These are phyloP conservation scores for Alternaria alternata DNA, from an alignment of 2,329 filamentous ascomycete species.

Conservation along the genomic window DNA sequence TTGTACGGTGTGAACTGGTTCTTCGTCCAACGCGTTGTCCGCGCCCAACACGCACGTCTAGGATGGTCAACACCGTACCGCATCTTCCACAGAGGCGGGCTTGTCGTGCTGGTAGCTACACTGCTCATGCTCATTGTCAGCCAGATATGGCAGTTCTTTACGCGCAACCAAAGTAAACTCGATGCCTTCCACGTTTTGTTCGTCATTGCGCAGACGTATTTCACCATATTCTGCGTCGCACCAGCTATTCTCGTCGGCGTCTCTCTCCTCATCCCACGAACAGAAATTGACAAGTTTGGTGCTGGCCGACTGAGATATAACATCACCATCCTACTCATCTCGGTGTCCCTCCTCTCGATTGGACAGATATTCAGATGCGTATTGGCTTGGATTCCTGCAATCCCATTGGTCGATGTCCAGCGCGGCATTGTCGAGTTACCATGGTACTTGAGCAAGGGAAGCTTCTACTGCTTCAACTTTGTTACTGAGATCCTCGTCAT, in stretches of 20 bases:
- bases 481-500: conserved; percentile 76
- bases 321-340: conserved; percentile 68
- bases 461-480: conserved; percentile 85
- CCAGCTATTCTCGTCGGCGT: conserved; percentile 66
- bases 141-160: conserved; percentile 73
- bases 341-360: conserved; percentile 67
- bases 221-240: conserved; percentile 71
- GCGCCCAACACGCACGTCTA: conserved; percentile 73
- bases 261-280: conserved; percentile 58
- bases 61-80: conserved; percentile 71
- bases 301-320: conserved; percentile 72
- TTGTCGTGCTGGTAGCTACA: conserved; percentile 63
- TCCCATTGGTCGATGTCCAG: conserved; percentile 59
- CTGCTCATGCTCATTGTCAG: conserved; percentile 72
- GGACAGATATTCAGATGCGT: conserved; percentile 75
- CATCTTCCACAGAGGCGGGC: conserved; percentile 58
- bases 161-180: conserved; percentile 62
- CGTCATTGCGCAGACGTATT: conserved; percentile 69
- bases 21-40: conserved; percentile 77
- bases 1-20: conserved; percentile 81
- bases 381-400: conserved; percentile 61
- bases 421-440: conserved; percentile 49
- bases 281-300: conserved; percentile 67
- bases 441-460: conserved; percentile 75
- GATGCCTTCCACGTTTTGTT: conserved; percentile 69